phyloP scores from a whole-genome alignment of 139 green algal species.

The Prasinococcaceae sp. region DNA sequence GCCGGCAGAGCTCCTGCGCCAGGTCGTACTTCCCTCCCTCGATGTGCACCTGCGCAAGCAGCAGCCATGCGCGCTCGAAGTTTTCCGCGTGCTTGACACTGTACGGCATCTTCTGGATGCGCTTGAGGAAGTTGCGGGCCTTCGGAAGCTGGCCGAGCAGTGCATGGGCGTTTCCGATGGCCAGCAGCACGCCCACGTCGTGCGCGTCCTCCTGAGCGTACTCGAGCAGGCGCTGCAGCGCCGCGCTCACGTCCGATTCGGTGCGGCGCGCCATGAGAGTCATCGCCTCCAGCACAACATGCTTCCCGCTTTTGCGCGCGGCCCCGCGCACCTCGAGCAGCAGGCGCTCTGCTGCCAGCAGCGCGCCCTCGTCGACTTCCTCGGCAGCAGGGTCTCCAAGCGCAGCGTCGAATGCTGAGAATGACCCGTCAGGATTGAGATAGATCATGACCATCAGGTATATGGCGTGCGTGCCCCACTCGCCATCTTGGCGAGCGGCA shows the following conservation, averaged over 20 bases:
- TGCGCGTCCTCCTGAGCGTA: constrained; percentile 31
- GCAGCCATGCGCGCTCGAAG: constrained; percentile 58
- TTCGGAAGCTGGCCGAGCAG: constrained; percentile 54
- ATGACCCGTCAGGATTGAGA: constrained; percentile 39
- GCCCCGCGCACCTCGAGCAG: constrained; percentile 23
- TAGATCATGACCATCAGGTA: constrained; percentile 68
- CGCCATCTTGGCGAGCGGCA: constrained; percentile 35
- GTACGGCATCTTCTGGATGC: constrained; percentile 54
- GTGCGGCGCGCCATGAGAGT: constrained; percentile 39
- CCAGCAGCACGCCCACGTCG: constrained; percentile 56
- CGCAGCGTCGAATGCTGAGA: background rate
- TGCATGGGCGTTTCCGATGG: constrained; percentile 32
- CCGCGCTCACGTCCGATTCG: constrained; percentile 28
- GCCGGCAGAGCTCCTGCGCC: constrained; percentile 53
- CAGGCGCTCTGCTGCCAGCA: constrained; percentile 19
- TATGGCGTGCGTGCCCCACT: constrained; percentile 40
- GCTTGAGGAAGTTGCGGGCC: constrained; percentile 47
- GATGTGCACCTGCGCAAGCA: constrained; percentile 64
- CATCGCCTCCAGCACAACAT: constrained; percentile 34
- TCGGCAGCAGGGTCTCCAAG: too few species aligned
- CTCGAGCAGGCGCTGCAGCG: constrained; percentile 29
- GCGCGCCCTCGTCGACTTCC: too few species aligned
- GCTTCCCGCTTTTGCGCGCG: background rate
- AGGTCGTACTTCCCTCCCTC: constrained; percentile 50
- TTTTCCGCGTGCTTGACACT: constrained; percentile 50